Conservation (phyloP, 2,329 filamentous ascomycete genomes). For the Drechslera avenae region DNA sequence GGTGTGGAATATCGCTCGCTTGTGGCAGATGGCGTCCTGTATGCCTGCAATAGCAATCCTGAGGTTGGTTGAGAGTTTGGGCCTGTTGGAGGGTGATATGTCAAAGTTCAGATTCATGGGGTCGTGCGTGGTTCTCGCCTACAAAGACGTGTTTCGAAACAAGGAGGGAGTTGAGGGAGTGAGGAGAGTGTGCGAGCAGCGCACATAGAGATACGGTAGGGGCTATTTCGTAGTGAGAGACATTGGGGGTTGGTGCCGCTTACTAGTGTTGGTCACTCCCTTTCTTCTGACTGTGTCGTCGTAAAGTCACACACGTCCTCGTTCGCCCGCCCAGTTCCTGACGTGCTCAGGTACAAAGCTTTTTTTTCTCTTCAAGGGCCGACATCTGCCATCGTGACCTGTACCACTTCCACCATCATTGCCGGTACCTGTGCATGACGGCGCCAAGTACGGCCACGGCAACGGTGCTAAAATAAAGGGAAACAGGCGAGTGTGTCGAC, state of each 20-base stretch:
- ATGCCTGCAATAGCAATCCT: no score
- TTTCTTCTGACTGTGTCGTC: not conserved
- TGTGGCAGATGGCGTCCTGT: no score
- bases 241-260: not conserved
- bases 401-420: not conserved
- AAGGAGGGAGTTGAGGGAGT: no score
- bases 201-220: not conserved
- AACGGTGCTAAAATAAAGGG: conserved; percentile 21
- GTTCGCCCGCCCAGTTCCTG: no score
- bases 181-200: no score
- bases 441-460: not conserved
- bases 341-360: not conserved
- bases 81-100: no score
- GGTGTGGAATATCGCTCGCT: no score
- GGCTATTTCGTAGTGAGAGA: not conserved
- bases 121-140: no score
- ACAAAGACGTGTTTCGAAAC: no score
- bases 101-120: no score
- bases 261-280: not conserved
- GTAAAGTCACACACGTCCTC: not conserved
- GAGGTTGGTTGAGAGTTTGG: no score
- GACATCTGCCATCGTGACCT: not conserved
- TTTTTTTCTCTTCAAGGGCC: not conserved
- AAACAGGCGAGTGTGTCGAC: conserved; percentile 23
- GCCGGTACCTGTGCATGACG: conserved; percentile 7